phyloP scores from a whole-genome alignment of 768 basidiomycete species.

The Guyanaporus albipodus region DNA sequence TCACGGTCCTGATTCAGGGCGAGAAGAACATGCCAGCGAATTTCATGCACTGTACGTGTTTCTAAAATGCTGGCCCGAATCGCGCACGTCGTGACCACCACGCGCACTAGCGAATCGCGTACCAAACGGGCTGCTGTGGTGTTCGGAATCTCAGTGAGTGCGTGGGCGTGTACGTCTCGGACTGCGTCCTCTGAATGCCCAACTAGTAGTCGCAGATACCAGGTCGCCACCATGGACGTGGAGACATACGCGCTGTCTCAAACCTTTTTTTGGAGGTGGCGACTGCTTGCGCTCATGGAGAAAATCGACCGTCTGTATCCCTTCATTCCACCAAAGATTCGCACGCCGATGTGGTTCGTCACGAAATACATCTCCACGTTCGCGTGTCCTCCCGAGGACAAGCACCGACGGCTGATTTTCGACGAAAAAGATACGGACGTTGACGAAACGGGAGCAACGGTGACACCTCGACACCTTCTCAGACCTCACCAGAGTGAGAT shows the following conservation, averaged over 20 bases:
- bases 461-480: slow-evolving; percentile 40
- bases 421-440: slow-evolving; percentile 30
- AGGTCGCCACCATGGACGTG: slow-evolving; percentile 44
- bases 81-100: background rate
- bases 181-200: slow-evolving; percentile 6
- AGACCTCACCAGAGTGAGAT: slow-evolving; percentile 50
- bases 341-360: slow-evolving; percentile 51
- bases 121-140: slow-evolving; percentile 33
- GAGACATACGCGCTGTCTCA: slow-evolving; percentile 39
- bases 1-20: slow-evolving; percentile 44
- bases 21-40: slow-evolving; percentile 37
- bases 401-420: slow-evolving; percentile 34
- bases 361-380: slow-evolving; percentile 36
- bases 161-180: background rate
- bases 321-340: slow-evolving; percentile 31
- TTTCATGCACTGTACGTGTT: slow-evolving; percentile 38
- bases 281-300: slow-evolving; percentile 43
- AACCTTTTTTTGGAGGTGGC: slow-evolving; percentile 51
- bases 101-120: slow-evolving; percentile 23
- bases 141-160: slow-evolving; percentile 28
- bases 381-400: slow-evolving; percentile 27
- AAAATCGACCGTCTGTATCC: slow-evolving; percentile 39
- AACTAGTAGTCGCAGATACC: slow-evolving; percentile 40
- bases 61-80: background rate
- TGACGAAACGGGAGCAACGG: slow-evolving; percentile 27